Evolutionary conservation across 108 stramenopile genomes (phyloP).

Genomic region (Pseudonitzschia delicatissima): DNA sequence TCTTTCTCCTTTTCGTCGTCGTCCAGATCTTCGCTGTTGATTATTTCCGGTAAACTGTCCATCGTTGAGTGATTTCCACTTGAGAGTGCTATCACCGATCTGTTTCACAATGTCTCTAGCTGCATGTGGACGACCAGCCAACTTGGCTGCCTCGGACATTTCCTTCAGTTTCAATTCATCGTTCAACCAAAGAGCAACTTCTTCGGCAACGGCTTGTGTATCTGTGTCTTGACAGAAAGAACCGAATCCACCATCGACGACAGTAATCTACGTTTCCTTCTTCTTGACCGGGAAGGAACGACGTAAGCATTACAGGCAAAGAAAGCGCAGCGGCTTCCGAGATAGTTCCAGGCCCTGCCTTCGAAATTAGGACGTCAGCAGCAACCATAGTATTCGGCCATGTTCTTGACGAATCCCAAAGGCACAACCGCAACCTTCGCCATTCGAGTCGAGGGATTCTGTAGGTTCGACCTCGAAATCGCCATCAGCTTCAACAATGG

Average conservation of each 20-base stretch:
- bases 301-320: constrained; percentile 91
- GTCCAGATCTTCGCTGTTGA: background rate
- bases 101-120: constrained; percentile 76
- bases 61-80: constrained; percentile 60
- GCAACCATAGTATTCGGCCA: constrained; percentile 99
- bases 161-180: constrained; percentile 52
- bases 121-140: constrained; percentile 67
- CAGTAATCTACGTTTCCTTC: constrained; percentile 89
- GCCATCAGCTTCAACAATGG: background rate
- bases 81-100: constrained; percentile 73
- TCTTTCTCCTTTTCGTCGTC: constrained; percentile 12
- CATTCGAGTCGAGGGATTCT: constrained; percentile 10
- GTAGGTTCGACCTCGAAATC: background rate
- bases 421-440: constrained; percentile 64
- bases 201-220: constrained; percentile 70
- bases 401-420: constrained; percentile 90
- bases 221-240: constrained; percentile 68
- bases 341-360: constrained; percentile 98
- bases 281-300: constrained; percentile 85
- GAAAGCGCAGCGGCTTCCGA: constrained; percentile 94
- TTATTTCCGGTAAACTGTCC: constrained; percentile 8
- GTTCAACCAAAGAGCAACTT: constrained; percentile 64
- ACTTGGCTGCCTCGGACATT: constrained; percentile 64
- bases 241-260: constrained; percentile 77
- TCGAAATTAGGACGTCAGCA: constrained; percentile 89